Evolutionary conservation across 2,329 filamentous ascomycete species (phyloP), one percentile per base, ranked within the genome.

Genomic region (Neocucurbitaria cava): DNA sequence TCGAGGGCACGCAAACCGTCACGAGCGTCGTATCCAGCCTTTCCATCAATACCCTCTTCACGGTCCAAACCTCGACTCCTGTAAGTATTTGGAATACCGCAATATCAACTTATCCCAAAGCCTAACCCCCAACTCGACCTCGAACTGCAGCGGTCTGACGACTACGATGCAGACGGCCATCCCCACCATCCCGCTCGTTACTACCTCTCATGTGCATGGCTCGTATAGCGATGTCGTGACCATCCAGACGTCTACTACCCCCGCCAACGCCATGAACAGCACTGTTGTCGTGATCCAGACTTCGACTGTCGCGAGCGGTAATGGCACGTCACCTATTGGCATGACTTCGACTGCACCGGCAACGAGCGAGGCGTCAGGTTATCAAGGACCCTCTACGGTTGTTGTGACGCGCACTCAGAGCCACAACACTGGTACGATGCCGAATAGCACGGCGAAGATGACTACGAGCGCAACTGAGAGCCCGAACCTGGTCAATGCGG

Each of bases 401-500:
- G 30, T 31, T 13, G 5, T 31, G 2, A 47, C 44, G 3, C 15
- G 6, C 18, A 31, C 23, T n/a, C n/a, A n/a, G n/a, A n/a, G n/a
- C n/a, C n/a, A n/a, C n/a, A n/a, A n/a, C n/a, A n/a, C n/a, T n/a
- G n/a, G n/a, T n/a, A n/a, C n/a, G n/a, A n/a, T n/a, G n/a, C 10
- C 44, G n/a, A 26, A 24, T 23, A 35, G 36, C 17, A 45, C 28
- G 3, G 46, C 47, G 8, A 30, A 11, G 26, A 26, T 20, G 3
- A 43, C 20, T 30, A 24, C 36, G 11, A 55, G 47, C 23, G 46
- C 53, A 33, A 43, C 46, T 7, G 13, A 36, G 8, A 18, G 38
- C 13, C 45, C 57, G 24, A n/a, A n/a, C 1, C 46, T 49, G 24
- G 53, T 39, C 18, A 52, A 47, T 41, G 57, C 50, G 1, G 54